Conservation (phyloP, 2,329 filamentous ascomycete species). For the Penicillium sp. region DNA sequence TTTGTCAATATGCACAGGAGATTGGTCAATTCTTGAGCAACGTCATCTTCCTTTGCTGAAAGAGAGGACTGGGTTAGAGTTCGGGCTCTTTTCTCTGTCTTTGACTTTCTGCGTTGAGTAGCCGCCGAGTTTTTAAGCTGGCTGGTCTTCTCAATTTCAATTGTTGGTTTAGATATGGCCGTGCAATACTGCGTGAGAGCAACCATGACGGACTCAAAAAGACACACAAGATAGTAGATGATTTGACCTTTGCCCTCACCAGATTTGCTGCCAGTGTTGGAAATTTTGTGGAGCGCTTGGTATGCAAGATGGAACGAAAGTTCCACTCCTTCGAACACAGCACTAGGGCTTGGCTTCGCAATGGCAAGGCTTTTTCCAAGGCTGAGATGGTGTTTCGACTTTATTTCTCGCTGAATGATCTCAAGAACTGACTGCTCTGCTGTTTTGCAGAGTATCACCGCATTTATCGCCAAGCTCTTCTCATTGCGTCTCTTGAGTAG, state of each 20-base stretch:
- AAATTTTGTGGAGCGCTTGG: slow-evolving; percentile 33
- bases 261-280: slow-evolving; percentile 12
- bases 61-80: background rate
- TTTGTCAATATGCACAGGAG: slow-evolving; percentile 36
- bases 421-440: slow-evolving; percentile 28
- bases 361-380: background rate
- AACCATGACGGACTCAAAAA: slow-evolving; percentile 38
- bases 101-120: slow-evolving; percentile 11
- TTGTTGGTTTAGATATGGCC: slow-evolving; percentile 2
- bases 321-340: slow-evolving; percentile 28
- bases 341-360: slow-evolving; percentile 18
- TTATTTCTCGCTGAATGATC: slow-evolving; percentile 14
- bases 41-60: slow-evolving; percentile 18
- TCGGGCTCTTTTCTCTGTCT: background rate
- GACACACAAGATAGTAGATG: slow-evolving; percentile 38
- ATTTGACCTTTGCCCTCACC: slow-evolving; percentile 27
- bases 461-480: slow-evolving; percentile 26
- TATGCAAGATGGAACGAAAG: slow-evolving; percentile 31
- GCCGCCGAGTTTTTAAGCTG: slow-evolving; percentile 3
- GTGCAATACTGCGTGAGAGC: slow-evolving; percentile 33
- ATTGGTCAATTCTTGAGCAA: slow-evolving; percentile 26
- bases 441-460: slow-evolving; percentile 35
- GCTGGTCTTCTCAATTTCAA: slow-evolving; percentile 20
- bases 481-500: slow-evolving; percentile 34
- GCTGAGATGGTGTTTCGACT: background rate